Evolutionary conservation across 1,284 basidiomycete genomes (phyloP), one percentile per base, ranked within the genome.

Genomic region (Ustanciosporium gigantosporum): DNA sequence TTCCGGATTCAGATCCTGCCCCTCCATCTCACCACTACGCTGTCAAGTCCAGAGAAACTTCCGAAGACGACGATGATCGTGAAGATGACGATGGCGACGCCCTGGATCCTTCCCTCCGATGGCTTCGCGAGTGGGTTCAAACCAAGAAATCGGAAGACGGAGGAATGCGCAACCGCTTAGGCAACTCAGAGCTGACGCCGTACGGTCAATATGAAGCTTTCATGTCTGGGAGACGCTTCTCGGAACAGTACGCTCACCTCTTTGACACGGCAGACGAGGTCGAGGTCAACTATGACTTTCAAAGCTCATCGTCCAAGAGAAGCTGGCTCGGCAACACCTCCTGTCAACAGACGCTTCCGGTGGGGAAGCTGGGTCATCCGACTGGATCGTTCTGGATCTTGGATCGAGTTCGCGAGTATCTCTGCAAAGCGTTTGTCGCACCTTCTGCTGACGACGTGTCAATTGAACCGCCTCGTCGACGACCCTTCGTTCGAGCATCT

Each of bases 131-230:
- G 3, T 64, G 53, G 53, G 45, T 51, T 2, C 25, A 46, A 9
- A 5, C 48, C 3, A 50, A 57, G n/a, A 52, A 46, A 46, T 38
- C 13, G 5, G 48, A 52, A 17, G 60, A 64, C 27, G 60, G 60
- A 6, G 60, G 60, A 2, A 19, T 64, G 36, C 41, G 53, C 16
- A 58, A 58, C n/a, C 41, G 52, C 3, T 39, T 64, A 15, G 60
- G 60, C 29, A 58, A 64, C 34, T 57, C 60, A 2, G 60, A 64
- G 36, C 40, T 64, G 31, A 53, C 49, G 0, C 60, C 60, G 4
- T 64, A 48, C n/a, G 60, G 60, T 3, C 60, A 64, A 38, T 64
- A 40, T 34, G 60, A 64, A 20, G 60, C 60, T 2, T 64, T 45
- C 34, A 41, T 46, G 16, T 64, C 60, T 0, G 60, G 60, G 1